Conservation (phyloP, 148 eudicot genomes). For the Pharnaceum exiguum region DNA sequence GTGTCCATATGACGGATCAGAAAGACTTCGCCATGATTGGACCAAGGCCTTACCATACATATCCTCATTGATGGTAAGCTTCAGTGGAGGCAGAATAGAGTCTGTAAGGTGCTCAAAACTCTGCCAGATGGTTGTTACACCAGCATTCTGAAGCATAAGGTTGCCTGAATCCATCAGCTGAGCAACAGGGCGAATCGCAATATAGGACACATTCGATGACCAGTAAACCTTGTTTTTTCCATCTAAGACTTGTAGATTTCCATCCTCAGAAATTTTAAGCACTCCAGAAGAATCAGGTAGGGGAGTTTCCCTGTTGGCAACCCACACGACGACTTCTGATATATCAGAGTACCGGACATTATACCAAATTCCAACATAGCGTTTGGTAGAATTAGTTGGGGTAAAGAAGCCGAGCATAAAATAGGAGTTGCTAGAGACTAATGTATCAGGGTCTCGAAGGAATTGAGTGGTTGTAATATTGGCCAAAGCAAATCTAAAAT, state of each 20-base stretch:
- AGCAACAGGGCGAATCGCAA: conserved; percentile 2
- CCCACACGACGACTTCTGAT: conserved; percentile 37
- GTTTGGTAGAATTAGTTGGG: conserved; percentile 23
- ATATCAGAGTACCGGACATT: background rate
- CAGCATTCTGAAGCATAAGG: conserved; percentile 14
- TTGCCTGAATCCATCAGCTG: conserved; percentile 37
- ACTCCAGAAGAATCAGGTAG: conserved; percentile 29
- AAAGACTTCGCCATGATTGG: conserved; percentile 37
- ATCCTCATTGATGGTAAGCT: background rate
- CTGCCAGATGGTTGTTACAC: conserved; percentile 23
- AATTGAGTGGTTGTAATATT: conserved; percentile 4
- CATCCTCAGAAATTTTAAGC: conserved; percentile 21
- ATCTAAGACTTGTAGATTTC: conserved; percentile 30
- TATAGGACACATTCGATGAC: conserved; percentile 28
- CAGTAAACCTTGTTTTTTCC: conserved; percentile 24
- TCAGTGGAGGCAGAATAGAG: conserved; percentile 21
- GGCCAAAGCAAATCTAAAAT: background rate
- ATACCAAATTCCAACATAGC: conserved; percentile 44
- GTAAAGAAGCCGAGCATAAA: conserved; percentile 37
- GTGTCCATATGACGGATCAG: conserved; percentile 40
- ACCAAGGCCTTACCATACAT: background rate
- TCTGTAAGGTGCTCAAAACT: conserved; percentile 34
- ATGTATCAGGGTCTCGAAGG: conserved; percentile 14
- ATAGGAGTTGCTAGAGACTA: conserved; percentile 17
- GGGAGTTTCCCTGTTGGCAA: conserved; percentile 41